phyloP scores from a whole-genome alignment of 805 yeast species.

The Cyberlindnera japonica region DNA sequence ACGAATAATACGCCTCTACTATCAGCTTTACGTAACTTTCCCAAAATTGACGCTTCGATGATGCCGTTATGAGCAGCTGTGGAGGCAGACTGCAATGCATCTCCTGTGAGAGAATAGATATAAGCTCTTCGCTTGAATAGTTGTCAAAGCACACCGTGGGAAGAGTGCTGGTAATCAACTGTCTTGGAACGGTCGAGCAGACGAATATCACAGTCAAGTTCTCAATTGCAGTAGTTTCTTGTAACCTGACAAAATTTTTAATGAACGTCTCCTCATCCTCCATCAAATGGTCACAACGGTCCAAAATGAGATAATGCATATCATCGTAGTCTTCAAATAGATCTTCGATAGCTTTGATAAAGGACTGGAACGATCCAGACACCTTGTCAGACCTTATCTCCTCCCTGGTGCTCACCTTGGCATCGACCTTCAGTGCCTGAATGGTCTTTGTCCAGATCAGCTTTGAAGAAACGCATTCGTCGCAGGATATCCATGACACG shows the following conservation, averaged over 20 bases:
- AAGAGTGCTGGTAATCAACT: conserved; percentile 18
- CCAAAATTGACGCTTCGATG: conserved; percentile 18
- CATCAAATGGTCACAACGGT: conserved; percentile 25
- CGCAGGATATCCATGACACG: conserved; percentile 23
- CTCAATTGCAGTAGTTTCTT: conserved; percentile 16
- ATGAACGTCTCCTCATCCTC: conserved; percentile 21
- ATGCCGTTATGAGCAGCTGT: background rate
- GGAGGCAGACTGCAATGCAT: conserved; percentile 15
- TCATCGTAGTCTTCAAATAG: conserved; percentile 10
- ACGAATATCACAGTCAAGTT: conserved; percentile 23
- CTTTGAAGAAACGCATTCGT: conserved; percentile 26
- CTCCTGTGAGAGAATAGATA: conserved; percentile 6
- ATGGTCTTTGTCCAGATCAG: conserved; percentile 23
- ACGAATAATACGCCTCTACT: conserved; percentile 24
- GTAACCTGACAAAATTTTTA: conserved; percentile 19
- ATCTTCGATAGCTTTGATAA: conserved; percentile 16
- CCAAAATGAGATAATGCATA: conserved; percentile 25
- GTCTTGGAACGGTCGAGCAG: conserved; percentile 16
- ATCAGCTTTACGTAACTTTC: conserved; percentile 21
- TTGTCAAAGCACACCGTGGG: conserved; percentile 20
- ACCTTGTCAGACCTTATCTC: conserved; percentile 13
- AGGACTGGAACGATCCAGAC: conserved; percentile 22
- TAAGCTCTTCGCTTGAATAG: conserved; percentile 17
- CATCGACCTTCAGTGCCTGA: conserved; percentile 11
- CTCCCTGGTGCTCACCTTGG: conserved; percentile 7